A percentile compares a stretch with the other conserved stretches of the same genome.
phyloP scores from a whole-genome alignment of 2,329 filamentous ascomycete species.

The Lecanicillium sp. region DNA sequence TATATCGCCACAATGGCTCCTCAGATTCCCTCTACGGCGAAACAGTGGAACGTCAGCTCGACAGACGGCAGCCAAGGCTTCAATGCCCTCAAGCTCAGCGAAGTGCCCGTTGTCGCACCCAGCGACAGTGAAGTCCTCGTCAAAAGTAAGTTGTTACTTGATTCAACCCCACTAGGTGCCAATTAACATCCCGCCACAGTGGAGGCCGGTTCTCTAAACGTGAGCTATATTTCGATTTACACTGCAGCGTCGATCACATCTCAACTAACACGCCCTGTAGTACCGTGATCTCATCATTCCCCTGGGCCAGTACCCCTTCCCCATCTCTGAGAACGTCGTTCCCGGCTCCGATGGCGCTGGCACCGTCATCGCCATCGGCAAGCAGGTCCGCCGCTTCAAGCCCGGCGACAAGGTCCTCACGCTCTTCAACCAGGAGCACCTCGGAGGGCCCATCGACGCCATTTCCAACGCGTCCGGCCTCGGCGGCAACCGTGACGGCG shows the following conservation, averaged over 20 bases:
- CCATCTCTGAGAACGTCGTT: constrained; percentile 37
- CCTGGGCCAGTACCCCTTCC: constrained; percentile 41
- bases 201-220: constrained; percentile 46
- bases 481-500: constrained; percentile 63
- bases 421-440: constrained; percentile 54
- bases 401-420: constrained; percentile 51
- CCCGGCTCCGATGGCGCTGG: constrained; percentile 50
- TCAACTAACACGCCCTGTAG: constrained; percentile 15
- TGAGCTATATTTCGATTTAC: constrained; percentile 15
- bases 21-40: constrained; percentile 33
- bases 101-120: constrained; percentile 51
- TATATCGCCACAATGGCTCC: constrained; percentile 1
- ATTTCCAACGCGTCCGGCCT: constrained; percentile 47
- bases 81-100: constrained; percentile 51
- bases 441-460: constrained; percentile 35
- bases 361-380: constrained; percentile 45
- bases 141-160: constrained; percentile 34
- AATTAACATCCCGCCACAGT: constrained; percentile 24
- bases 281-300: constrained; percentile 49
- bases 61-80: constrained; percentile 39
- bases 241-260: background rate
- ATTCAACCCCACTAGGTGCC: constrained; percentile 11
- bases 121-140: constrained; percentile 69
- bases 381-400: constrained; percentile 42
- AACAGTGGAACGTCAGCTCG: constrained; percentile 51